Evolutionary conservation across 2,329 filamentous ascomycete genomes (phyloP), one percentile per base, ranked within the genome.

Genomic region (Huntiella abstrusa): DNA sequence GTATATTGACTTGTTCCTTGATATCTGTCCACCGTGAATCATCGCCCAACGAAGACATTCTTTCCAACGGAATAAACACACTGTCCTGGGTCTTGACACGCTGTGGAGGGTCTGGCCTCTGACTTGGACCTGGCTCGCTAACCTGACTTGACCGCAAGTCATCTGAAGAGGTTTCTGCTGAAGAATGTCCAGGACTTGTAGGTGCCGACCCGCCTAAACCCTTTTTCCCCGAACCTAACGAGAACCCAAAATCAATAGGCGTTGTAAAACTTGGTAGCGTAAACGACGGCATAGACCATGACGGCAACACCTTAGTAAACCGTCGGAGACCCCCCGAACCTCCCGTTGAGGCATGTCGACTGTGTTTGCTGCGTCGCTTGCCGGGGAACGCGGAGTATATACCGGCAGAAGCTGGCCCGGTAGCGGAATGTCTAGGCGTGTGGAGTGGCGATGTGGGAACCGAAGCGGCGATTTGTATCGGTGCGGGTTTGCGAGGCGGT

Each of bases 1-100:
- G 73, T 54, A 82, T 85, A 55, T 95, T 96, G 53, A 88, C 80
- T 65, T 91, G 83, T 51, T 84, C 81, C 38, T 78, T 75, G 10
- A 93, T 76, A 59, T 91, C 69, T 43, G 81, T 74, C 59, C 91
- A 96, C 39, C 79, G 72, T 35, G 75, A 75, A 54, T 88, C 83
- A 56, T 95, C 84, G 2, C 87, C 87, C 1, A 92, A 69, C 0
- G 85, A 92, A 0, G 86, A 91, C 1, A 81, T 77, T 19, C 77
- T 70, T 0, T 87, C 93, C 2, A 86, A 65, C 4, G 75, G 77
- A 53, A 83, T 76, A 54, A 81, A 80, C 12, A 92, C 62, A 4
- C 83, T 91, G 49, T 86, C 80, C 57, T 93, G 82, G 13, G 45
- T 47, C 13, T 32, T 19, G 8, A 19, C 32, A 10, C 22, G 15